Evolutionary conservation across 306 rosid genomes (phyloP).

Genomic region (Rosa chinensis): DNA sequence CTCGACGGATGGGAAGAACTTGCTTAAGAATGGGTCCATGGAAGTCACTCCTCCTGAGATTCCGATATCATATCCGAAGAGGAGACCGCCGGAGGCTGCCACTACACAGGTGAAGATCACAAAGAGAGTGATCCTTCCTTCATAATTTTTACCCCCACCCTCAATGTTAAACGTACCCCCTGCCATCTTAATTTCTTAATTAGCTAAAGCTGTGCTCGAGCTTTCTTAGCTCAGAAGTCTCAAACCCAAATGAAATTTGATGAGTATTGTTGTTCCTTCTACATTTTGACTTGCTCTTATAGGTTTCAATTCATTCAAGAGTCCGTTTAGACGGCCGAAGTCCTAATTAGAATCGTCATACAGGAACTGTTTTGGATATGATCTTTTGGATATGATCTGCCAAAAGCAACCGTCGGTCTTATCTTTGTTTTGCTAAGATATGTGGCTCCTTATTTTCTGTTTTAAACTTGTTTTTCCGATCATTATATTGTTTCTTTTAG

Average conservation of each 20-base stretch:
- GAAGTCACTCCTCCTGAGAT: slow-evolving; percentile 49
- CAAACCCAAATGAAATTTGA: not conserved
- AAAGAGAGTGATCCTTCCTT: slow-evolving; percentile 26
- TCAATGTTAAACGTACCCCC: slow-evolving; percentile 19
- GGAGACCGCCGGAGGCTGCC: slow-evolving; percentile 33
- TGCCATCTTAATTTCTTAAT: slow-evolving; percentile 15
- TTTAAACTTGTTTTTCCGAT: too few relatives aligned
- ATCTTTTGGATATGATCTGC: not conserved
- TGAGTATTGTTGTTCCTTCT: not conserved
- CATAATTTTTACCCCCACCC: slow-evolving; percentile 13
- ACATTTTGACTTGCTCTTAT: too few relatives aligned
- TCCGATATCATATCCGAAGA: slow-evolving; percentile 47
- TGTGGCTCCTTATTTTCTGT: not conserved
- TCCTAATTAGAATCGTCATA: not conserved
- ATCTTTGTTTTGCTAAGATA: not conserved
- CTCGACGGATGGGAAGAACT: slow-evolving; percentile 45
- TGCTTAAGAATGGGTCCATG: slow-evolving; percentile 36
- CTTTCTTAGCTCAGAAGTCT: not conserved
- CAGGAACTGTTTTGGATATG: not conserved
- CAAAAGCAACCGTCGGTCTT: not conserved
- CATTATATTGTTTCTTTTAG: too few relatives aligned
- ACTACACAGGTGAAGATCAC: slow-evolving; percentile 25
- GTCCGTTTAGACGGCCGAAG: not conserved
- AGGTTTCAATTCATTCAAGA: not conserved
- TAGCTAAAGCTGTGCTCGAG: not conserved